These are phyloP conservation scores for Hemisphaericaspora lyxosophila DNA, from an alignment of 1,139 yeast genomes.

Conservation along the genomic window DNA sequence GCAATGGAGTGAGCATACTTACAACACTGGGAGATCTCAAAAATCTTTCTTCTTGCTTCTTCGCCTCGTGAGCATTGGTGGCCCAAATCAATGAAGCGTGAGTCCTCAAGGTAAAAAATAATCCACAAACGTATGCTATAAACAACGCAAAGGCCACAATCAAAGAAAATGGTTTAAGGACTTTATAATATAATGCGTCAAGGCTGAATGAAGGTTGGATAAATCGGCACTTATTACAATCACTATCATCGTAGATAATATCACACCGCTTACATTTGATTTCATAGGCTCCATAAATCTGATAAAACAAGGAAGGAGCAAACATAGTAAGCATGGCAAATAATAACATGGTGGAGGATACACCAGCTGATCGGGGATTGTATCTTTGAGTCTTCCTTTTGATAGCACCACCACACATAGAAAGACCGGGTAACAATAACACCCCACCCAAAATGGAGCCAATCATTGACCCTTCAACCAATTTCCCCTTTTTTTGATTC, in stretches of 20 bases:
- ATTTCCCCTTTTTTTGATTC: conserved; percentile 76
- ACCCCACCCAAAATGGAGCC: conserved; percentile 96
- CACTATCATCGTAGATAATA: conserved; percentile 20
- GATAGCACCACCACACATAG: conserved; percentile 97
- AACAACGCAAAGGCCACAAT: conserved; percentile 80
- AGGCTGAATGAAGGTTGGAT: conserved; percentile 71
- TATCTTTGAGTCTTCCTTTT: conserved; percentile 90
- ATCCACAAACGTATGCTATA: conserved; percentile 84
- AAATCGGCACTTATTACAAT: conserved; percentile 75
- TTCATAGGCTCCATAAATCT: conserved; percentile 86
- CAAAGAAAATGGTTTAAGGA: conserved; percentile 78
- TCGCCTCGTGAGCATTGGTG: conserved; percentile 42
- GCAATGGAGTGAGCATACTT: conserved; percentile 31
- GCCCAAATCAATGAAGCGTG: conserved; percentile 98
- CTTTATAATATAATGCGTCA: conserved; percentile 60
- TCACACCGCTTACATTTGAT: conserved; percentile 62
- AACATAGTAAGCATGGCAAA: conserved; percentile 91
- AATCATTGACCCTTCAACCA: conserved; percentile 97
- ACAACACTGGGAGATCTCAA: conserved; percentile 34
- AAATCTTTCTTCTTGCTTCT: conserved; percentile 22
- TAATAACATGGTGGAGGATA: conserved; percentile 89
- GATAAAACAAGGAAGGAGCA: conserved; percentile 89
- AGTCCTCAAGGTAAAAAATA: conserved; percentile 89
- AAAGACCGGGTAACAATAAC: conserved; percentile 82
- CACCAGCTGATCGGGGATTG: conserved; percentile 96